phyloP scores from a whole-genome alignment of 352 stramenopile species.

The Phytophthora uliginosa region DNA sequence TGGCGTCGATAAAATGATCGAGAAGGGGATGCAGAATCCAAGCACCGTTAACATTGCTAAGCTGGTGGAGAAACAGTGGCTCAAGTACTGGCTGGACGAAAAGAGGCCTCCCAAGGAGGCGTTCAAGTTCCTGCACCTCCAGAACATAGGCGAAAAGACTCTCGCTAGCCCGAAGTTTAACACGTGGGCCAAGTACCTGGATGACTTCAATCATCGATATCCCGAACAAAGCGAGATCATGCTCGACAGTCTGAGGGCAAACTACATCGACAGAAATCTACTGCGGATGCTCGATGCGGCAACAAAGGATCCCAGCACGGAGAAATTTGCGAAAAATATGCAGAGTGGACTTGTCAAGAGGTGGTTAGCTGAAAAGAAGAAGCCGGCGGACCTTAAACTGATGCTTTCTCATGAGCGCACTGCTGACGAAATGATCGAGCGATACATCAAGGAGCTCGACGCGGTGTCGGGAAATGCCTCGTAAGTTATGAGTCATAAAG shows the following conservation, averaged over 20 bases:
- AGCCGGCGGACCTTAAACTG: too few relatives aligned
- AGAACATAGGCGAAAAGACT: not conserved
- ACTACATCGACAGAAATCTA: too few relatives aligned
- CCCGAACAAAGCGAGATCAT: not conserved
- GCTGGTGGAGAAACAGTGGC: not conserved
- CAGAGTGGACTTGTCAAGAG: too few relatives aligned
- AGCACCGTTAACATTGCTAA: not conserved
- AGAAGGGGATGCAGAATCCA: not conserved
- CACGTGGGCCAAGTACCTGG: not conserved
- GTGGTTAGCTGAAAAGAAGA: too few relatives aligned
- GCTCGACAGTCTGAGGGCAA: not conserved
- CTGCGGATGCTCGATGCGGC: too few relatives aligned
- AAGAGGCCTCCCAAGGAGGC: not conserved
- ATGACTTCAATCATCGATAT: not conserved
- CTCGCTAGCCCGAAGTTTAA: not conserved
- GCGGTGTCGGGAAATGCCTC: too few relatives aligned
- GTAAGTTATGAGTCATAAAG: too few relatives aligned
- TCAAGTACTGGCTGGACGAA: not conserved
- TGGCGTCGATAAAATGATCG: not conserved
- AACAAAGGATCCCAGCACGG: too few relatives aligned
- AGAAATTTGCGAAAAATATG: too few relatives aligned
- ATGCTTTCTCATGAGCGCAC: too few relatives aligned
- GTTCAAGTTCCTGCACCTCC: not conserved
- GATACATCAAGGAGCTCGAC: too few relatives aligned
- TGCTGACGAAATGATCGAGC: not conserved